Conservation (phyloP, 805 yeast genomes). For the Suhomyces sp. region DNA sequence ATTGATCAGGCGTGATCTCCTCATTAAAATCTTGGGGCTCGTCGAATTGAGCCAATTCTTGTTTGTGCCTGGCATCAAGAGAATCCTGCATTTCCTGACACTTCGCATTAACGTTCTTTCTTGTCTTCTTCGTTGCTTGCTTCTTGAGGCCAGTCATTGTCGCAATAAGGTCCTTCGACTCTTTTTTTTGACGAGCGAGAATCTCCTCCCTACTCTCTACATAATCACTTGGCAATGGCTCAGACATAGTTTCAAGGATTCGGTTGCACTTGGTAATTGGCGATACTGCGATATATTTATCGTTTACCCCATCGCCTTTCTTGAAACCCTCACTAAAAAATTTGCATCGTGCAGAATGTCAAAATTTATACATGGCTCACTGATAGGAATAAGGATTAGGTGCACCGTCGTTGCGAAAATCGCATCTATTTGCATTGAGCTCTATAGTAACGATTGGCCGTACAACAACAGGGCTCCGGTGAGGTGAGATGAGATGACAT, state of each 20-base stretch:
- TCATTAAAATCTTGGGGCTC: constrained; percentile 28
- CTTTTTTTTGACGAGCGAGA: constrained; percentile 63
- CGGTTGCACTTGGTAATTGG: background rate
- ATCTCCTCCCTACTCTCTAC: constrained; percentile 39
- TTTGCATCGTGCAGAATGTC: background rate
- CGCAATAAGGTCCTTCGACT: constrained; percentile 62
- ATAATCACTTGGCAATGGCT: background rate
- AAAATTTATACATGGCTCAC: background rate
- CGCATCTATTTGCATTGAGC: background rate
- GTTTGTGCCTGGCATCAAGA: constrained; percentile 51
- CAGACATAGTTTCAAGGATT: background rate
- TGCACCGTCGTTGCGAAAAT: background rate
- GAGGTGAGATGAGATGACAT: background rate
- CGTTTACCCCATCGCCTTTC: background rate
- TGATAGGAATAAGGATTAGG: constrained; percentile 1
- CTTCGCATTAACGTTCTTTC: constrained; percentile 60
- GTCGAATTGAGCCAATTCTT: constrained; percentile 41
- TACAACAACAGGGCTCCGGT: background rate
- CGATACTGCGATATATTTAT: background rate
- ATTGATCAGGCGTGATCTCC: constrained; percentile 62
- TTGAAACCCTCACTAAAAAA: background rate
- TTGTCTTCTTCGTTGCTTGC: constrained; percentile 76
- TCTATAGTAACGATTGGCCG: background rate
- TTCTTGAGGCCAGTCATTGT: constrained; percentile 74
- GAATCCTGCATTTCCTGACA: constrained; percentile 59